phyloP scores from a whole-genome alignment of 371 early-diverging fungal species.

The Apophysomyces ossiformis region DNA sequence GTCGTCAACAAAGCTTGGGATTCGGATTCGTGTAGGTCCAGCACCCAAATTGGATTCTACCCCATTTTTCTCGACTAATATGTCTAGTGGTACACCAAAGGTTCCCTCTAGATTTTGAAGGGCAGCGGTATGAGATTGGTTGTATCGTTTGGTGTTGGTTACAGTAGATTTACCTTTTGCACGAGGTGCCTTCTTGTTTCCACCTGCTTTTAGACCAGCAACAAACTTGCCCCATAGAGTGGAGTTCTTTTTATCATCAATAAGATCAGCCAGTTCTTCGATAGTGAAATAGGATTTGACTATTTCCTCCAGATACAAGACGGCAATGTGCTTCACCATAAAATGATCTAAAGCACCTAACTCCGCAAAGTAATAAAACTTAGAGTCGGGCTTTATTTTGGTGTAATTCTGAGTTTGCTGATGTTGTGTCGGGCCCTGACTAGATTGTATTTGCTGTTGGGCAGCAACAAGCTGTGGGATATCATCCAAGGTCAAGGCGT shows the following conservation, averaged over 20 bases:
- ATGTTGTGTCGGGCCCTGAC: constrained; percentile 16
- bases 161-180: constrained; percentile 58
- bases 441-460: constrained; percentile 9
- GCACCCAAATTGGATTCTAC: constrained; percentile 84
- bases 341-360: constrained; percentile 83
- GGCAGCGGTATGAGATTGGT: background rate
- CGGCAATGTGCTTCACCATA: constrained; percentile 87
- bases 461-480: constrained; percentile 16
- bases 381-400: constrained; percentile 44
- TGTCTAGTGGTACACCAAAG: constrained; percentile 92
- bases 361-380: constrained; percentile 75
- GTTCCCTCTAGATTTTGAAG: constrained; percentile 60
- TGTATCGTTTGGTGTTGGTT: background rate
- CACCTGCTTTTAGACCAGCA: constrained; percentile 60
- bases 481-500: constrained; percentile 20
- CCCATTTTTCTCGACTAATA: constrained; percentile 82
- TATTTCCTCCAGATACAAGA: constrained; percentile 73
- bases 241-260: constrained; percentile 69
- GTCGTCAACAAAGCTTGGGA: constrained; percentile 88
- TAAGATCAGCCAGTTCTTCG: constrained; percentile 75
- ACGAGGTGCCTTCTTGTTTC: constrained; percentile 62
- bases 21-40: constrained; percentile 74
- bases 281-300: constrained; percentile 66
- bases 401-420: constrained; percentile 30
- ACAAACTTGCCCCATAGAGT: constrained; percentile 80